phyloP scores from a whole-genome alignment of 345 rosid species.

The Mallotus nudiflorus region DNA sequence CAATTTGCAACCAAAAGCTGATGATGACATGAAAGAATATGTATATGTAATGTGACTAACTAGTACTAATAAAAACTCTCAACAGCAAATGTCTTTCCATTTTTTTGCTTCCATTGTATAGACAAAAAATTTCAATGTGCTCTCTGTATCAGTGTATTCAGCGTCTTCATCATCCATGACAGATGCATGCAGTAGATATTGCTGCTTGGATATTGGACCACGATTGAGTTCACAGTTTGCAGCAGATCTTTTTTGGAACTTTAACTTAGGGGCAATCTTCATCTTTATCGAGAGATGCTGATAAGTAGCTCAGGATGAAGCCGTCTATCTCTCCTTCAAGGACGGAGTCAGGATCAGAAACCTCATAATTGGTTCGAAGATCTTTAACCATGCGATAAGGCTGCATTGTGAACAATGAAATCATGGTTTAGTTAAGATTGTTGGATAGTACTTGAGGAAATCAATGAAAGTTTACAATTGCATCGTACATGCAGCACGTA shows the following conservation, averaged over 20 bases:
- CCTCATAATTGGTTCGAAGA: slow-evolving; percentile 86
- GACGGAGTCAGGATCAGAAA: slow-evolving; percentile 84
- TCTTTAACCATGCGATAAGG: slow-evolving; percentile 96
- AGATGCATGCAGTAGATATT: background rate
- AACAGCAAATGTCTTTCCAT: background rate
- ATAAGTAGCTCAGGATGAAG: slow-evolving; percentile 78
- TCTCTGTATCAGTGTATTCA: background rate
- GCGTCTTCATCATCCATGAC: too few relatives aligned
- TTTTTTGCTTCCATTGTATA: background rate
- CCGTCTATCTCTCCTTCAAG: slow-evolving; percentile 88
- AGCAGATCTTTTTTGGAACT: too few relatives aligned
- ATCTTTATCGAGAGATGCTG: slow-evolving; percentile 64
- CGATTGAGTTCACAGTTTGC: too few relatives aligned
- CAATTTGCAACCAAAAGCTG: background rate
- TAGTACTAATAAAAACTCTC: background rate
- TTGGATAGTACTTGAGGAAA: slow-evolving; percentile 1
- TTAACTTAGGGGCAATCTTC: slow-evolving; percentile 28
- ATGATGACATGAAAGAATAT: background rate
- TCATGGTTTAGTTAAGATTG: background rate
- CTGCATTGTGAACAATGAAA: slow-evolving; percentile 36
- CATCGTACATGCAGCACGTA: slow-evolving; percentile 82
- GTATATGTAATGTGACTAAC: background rate
- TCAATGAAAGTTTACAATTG: slow-evolving; percentile 1
- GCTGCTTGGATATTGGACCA: background rate
- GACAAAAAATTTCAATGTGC: background rate